phyloP scores from a whole-genome alignment of 805 yeast genomes.

The Saccharomycopsis sp. region DNA sequence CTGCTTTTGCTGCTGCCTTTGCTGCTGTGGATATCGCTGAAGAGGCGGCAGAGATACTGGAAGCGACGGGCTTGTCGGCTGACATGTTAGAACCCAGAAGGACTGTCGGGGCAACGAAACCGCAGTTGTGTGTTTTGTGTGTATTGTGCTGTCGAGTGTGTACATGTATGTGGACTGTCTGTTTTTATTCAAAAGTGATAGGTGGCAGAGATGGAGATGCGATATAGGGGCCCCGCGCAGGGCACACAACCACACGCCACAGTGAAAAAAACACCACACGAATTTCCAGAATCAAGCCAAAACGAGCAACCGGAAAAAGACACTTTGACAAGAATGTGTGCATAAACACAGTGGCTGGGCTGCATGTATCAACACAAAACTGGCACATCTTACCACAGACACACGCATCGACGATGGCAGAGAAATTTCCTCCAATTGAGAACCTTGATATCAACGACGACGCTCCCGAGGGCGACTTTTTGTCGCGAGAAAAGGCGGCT shows the following conservation, averaged over 20 bases:
- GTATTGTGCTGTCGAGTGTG: no score
- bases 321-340: neutral
- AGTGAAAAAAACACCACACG: neutral
- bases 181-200: no score
- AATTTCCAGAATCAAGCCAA: no score
- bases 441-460: slow-evolving; percentile 14
- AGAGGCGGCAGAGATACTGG: neutral
- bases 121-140: no score
- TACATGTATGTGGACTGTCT: no score
- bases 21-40: neutral
- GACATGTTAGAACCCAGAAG: neutral
- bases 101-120: no score
- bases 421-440: slow-evolving; percentile 20
- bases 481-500: slow-evolving; percentile 19
- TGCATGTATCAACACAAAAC: no score
- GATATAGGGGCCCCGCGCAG: neutral
- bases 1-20: neutral
- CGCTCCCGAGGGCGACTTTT: slow-evolving; percentile 15
- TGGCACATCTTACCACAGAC: neutral
- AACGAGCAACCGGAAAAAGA: neutral
- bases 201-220: no score
- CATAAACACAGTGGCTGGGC: no score
- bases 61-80: neutral
- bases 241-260: neutral
- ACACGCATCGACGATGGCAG: slow-evolving; percentile 10